Conservation (phyloP, 2,329 filamentous ascomycete genomes). For the Colletotrichum abscissum region DNA sequence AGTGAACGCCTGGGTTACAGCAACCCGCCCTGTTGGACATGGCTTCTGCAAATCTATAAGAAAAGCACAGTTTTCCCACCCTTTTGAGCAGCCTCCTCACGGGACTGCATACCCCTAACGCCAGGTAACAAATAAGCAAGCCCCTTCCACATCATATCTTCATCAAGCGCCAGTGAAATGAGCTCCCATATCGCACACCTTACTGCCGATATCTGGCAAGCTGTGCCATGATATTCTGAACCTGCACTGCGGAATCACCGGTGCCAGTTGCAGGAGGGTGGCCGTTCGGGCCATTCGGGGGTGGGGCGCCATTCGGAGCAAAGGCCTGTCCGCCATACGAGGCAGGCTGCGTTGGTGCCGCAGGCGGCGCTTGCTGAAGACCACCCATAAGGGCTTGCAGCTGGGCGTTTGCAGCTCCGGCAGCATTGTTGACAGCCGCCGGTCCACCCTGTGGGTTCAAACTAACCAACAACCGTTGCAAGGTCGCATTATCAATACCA, state of each 20-base stretch:
- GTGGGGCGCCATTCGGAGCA: conserved; percentile 39
- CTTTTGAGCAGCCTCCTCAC: background rate
- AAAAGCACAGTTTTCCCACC: conserved; percentile 6
- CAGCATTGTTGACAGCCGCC: conserved; percentile 29
- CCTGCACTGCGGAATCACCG: conserved; percentile 59
- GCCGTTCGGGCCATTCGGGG: conserved; percentile 37
- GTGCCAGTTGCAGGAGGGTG: conserved; percentile 29
- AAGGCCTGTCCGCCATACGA: conserved; percentile 44
- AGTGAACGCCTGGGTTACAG: background rate
- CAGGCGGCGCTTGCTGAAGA: conserved; percentile 40
- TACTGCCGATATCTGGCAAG: conserved; percentile 73
- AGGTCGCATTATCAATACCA: conserved; percentile 73
- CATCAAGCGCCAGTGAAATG: conserved; percentile 7
- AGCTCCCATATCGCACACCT: conserved; percentile 10
- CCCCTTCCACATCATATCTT: conserved; percentile 28
- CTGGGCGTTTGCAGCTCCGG: conserved; percentile 43
- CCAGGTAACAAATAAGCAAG: conserved; percentile 19
- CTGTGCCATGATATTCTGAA: conserved; percentile 82
- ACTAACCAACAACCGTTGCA: conserved; percentile 76
- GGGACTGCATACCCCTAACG: conserved; percentile 10
- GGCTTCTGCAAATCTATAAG: conserved; percentile 8
- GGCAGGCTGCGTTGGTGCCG: conserved; percentile 38
- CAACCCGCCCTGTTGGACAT: background rate
- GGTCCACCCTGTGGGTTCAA: conserved; percentile 40
- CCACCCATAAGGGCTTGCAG: conserved; percentile 59